Evolutionary conservation across 495 filamentous ascomycete genomes (phyloP).

Genomic region (Pseudoneurospora amorphoporcata): DNA sequence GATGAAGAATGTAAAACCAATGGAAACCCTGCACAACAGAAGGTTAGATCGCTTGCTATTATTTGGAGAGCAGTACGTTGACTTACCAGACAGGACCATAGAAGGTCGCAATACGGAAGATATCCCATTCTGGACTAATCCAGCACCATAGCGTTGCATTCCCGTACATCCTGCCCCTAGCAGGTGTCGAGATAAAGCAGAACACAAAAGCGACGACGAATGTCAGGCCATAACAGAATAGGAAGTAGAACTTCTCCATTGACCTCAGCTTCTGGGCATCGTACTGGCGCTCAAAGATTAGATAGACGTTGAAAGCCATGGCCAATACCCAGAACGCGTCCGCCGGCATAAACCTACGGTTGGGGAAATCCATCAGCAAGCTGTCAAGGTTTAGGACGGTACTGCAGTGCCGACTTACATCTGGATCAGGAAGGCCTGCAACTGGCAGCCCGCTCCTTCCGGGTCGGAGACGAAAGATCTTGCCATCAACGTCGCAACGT

Average conservation of each 20-base stretch:
- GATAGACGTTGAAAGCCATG: conserved; percentile 82
- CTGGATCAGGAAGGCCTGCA: conserved; percentile 62
- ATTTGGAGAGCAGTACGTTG: not conserved
- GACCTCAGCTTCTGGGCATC: conserved; percentile 53
- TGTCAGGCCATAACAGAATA: conserved; percentile 67
- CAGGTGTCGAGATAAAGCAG: conserved; percentile 46
- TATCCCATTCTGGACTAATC: conserved; percentile 55
- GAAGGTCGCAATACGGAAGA: conserved; percentile 65
- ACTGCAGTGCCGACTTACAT: conserved; percentile 42
- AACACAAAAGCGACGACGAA: conserved; percentile 60
- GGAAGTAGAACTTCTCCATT: conserved; percentile 63
- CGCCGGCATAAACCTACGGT: conserved; percentile 60
- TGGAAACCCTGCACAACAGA: conserved; percentile 40
- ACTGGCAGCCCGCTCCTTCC: conserved; percentile 52
- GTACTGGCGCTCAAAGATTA: conserved; percentile 75
- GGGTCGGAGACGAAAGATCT: conserved; percentile 40
- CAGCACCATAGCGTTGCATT: conserved; percentile 82
- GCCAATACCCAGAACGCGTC: conserved; percentile 74
- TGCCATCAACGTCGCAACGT: conserved; percentile 68
- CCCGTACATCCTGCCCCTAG: conserved; percentile 55
- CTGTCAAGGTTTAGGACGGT: not conserved
- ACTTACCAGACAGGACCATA: conserved; percentile 75
- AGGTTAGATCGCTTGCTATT: not conserved
- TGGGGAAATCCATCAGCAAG: not conserved
- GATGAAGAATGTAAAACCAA: conserved; percentile 58